A percentile compares a stretch with the other conserved stretches of the same genome.
Conservation (phyloP, 2,329 filamentous ascomycete genomes). For the Cladophialophora carrionii region DNA sequence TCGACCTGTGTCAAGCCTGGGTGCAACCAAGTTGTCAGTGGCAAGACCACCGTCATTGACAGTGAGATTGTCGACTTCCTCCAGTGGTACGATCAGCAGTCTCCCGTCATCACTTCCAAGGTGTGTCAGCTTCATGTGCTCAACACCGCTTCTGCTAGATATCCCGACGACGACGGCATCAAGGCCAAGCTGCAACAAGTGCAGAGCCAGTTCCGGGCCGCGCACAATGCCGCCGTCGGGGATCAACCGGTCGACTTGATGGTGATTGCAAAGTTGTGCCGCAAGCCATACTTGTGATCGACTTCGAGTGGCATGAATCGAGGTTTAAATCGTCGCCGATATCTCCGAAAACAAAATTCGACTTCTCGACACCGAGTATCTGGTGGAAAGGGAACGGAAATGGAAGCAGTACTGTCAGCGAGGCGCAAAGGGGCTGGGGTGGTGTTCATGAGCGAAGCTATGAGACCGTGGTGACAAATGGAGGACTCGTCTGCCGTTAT, state of each 20-base stretch:
- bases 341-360: neutral
- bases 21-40: conserved; percentile 27
- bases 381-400: neutral
- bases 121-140: conserved; percentile 22
- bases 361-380: neutral
- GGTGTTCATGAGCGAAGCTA: neutral
- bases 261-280: conserved; percentile 29
- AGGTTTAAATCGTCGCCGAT: neutral
- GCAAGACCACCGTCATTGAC: conserved; percentile 32
- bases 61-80: conserved; percentile 29
- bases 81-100: conserved; percentile 32
- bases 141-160: conserved; percentile 19
- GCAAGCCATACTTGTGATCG: conserved; percentile 27
- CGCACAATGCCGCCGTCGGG: neutral
- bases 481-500: neutral
- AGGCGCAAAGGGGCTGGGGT: neutral
- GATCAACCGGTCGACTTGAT: conserved; percentile 22
- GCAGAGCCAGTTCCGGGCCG: conserved; percentile 3
- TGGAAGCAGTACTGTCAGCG: neutral
- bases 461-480: neutral
- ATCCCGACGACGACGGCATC: conserved; percentile 26
- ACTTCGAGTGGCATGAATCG: neutral
- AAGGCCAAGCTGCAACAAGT: conserved; percentile 18
- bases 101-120: conserved; percentile 8
- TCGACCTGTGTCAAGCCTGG: conserved; percentile 24